Percentiles rank a stretch among this genome's conserved stretches.
Evolutionary conservation across 768 basidiomycete species (phyloP).

Genomic region (Daedalea quercina): DNA sequence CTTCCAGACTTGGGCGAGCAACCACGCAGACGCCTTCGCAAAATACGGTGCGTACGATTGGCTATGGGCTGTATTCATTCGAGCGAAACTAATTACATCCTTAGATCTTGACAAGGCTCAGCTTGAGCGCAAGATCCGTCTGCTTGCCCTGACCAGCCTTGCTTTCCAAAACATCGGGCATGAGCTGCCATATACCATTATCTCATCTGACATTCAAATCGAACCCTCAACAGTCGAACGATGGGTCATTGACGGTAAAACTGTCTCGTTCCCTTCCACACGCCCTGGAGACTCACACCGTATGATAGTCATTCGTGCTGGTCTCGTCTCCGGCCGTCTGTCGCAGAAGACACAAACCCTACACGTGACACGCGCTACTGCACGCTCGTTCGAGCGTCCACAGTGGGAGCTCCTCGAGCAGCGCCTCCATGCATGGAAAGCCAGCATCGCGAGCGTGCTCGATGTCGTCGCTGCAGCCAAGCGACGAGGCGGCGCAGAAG

Average conservation of each 20-base stretch:
- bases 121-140: conserved; percentile 74
- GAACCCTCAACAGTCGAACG: conserved; percentile 64
- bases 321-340: conserved; percentile 75
- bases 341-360: conserved; percentile 74
- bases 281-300: background rate
- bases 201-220: conserved; percentile 64
- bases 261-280: background rate
- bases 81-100: background rate
- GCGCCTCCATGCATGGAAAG: conserved; percentile 71
- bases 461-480: conserved; percentile 59
- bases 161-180: conserved; percentile 73
- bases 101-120: conserved; percentile 50
- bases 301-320: conserved; percentile 71
- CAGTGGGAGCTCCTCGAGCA: conserved; percentile 80
- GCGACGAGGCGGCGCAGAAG: conserved; percentile 15
- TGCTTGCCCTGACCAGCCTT: conserved; percentile 69
- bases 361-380: conserved; percentile 65
- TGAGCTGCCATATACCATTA: conserved; percentile 62
- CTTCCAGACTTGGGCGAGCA: conserved; percentile 52
- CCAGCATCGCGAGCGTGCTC: conserved; percentile 59
- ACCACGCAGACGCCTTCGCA: conserved; percentile 41
- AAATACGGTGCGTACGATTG: conserved; percentile 41
- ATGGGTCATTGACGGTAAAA: conserved; percentile 81
- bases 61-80: background rate
- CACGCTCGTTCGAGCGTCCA: conserved; percentile 67